phyloP scores from a whole-genome alignment of 2,329 filamentous ascomycete genomes.

The Ciborinia camelliae region DNA sequence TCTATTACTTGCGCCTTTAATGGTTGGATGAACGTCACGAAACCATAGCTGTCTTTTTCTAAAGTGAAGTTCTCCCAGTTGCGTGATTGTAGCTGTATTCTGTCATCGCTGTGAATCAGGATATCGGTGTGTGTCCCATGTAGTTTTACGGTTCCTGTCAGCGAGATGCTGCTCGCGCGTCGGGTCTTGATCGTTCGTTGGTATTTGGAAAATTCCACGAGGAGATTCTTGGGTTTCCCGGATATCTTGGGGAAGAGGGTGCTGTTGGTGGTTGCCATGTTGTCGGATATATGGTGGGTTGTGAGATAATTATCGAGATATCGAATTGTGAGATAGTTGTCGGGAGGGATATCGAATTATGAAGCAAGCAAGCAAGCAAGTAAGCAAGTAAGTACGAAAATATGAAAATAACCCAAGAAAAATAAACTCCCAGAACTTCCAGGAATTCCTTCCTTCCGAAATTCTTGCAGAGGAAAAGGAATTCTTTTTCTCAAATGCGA shows the following conservation, averaged over 20 bases:
- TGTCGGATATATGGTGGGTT: not conserved
- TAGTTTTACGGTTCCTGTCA: constrained; percentile 31
- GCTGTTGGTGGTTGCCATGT: not conserved
- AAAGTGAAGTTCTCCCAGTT: constrained; percentile 18
- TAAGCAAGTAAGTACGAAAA: not conserved
- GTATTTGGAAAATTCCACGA: not conserved
- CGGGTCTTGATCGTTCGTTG: not conserved
- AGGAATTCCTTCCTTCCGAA: no score
- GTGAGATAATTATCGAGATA: not conserved
- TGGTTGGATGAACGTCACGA: not conserved
- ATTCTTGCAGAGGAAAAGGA: not conserved
- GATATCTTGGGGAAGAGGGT: constrained; percentile 3
- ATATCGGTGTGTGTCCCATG: constrained; percentile 31
- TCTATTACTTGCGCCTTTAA: constrained; percentile 14
- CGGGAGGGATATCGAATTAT: no score
- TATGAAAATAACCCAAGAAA: no score
- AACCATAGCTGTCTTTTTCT: not conserved
- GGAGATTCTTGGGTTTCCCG: constrained; percentile 3
- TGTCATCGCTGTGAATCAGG: constrained; percentile 23
- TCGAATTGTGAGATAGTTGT: no score
- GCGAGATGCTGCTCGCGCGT: constrained; percentile 1
- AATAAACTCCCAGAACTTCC: no score
- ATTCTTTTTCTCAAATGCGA: not conserved
- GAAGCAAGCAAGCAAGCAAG: no score
- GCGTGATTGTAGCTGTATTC: constrained; percentile 25